Percentiles rank a stretch among this genome's conserved stretches.
These are phyloP conservation scores for Friedmanniomyces endolithicus DNA, from an alignment of 495 filamentous ascomycete genomes.

Conservation along the genomic window DNA sequence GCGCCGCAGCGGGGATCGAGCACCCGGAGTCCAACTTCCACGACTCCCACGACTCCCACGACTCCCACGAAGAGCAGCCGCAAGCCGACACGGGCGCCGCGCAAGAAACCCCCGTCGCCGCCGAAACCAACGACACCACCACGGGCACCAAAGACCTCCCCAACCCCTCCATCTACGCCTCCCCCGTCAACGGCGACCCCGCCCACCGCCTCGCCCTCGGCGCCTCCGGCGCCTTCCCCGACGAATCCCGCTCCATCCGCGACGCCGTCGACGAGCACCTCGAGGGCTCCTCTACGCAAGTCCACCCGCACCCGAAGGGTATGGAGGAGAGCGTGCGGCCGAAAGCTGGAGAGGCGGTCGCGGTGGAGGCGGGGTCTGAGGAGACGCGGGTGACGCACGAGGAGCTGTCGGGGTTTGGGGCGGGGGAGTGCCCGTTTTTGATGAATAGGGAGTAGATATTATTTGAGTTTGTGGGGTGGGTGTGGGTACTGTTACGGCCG, in stretches of 20 bases:
- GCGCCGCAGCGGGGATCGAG: conserved; percentile 3
- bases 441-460: conserved; percentile 26
- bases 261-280: conserved; percentile 21
- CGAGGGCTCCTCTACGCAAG: conserved; percentile 12
- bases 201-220: conserved; percentile 2
- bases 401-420: conserved; percentile 27
- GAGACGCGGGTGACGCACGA: conserved; percentile 24
- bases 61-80: not conserved
- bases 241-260: conserved; percentile 1
- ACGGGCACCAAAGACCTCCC: not conserved
- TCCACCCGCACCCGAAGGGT: conserved; percentile 21
- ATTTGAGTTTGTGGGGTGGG: no score
- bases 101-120: not conserved
- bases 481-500: not conserved
- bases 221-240: not conserved
- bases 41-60: conserved; percentile 6
- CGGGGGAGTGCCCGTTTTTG: conserved; percentile 23
- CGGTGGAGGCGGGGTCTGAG: conserved; percentile 11
- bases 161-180: conserved; percentile 14
- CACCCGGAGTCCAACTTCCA: conserved; percentile 9
- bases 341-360: conserved; percentile 22
- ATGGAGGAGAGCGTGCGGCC: conserved; percentile 21
- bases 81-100: not conserved
- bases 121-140: not conserved
- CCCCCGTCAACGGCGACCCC: conserved; percentile 16